A percentile compares a stretch with the other conserved stretches of the same genome.
These are phyloP conservation scores for Lentinula sp. DNA, from an alignment of 768 basidiomycete species.

Conservation along the genomic window DNA sequence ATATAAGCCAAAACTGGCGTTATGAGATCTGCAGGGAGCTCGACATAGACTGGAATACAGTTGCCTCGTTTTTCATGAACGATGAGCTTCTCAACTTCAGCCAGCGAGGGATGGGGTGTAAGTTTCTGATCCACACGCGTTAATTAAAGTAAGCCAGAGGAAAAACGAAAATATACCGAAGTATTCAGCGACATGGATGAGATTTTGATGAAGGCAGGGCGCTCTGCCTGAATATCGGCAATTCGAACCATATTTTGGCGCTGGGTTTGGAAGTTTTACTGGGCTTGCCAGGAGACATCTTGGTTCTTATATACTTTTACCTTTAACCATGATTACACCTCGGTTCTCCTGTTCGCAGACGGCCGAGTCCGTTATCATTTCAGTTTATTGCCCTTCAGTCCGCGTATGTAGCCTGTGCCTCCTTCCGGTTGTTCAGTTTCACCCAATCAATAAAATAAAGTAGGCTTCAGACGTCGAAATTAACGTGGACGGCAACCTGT, in stretches of 20 bases:
- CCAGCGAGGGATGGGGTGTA: conserved; percentile 63
- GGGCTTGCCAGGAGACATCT: neutral
- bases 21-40: conserved; percentile 91
- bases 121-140: conserved; percentile 42
- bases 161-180: conserved; percentile 28
- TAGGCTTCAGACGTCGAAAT: conserved; percentile 84
- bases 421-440: neutral
- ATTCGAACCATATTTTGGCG: neutral
- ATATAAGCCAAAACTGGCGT: conserved; percentile 98
- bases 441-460: conserved; percentile 16
- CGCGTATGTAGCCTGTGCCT: conserved; percentile 38
- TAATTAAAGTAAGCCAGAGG: neutral
- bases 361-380: conserved; percentile 44
- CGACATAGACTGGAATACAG: conserved; percentile 87
- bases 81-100: conserved; percentile 72
- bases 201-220: neutral
- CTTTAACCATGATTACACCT: conserved; percentile 62
- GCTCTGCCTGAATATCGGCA: neutral
- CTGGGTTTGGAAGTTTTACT: neutral
- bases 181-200: conserved; percentile 36
- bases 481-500: conserved; percentile 60
- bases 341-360: conserved; percentile 68
- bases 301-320: conserved; percentile 1
- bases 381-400: conserved; percentile 66
- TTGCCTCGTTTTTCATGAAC: conserved; percentile 82